Base-by-base conservation (phyloP, 257 asterid species). In the Salvia miltiorrhiza region DNA sequence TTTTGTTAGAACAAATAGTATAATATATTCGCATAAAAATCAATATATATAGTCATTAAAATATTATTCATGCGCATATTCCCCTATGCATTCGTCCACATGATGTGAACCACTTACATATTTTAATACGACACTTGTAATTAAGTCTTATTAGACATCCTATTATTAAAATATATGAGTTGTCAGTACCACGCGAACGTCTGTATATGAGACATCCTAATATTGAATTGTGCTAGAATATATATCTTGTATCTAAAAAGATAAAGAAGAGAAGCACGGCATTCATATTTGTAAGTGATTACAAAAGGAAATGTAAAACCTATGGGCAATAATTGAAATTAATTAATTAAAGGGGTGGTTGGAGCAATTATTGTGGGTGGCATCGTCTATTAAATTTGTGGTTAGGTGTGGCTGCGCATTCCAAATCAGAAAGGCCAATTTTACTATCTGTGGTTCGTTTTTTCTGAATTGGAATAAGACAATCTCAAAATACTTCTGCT, bases 371-470 rank as follows among this genome's bases (percentile, higher is more conserved):
- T 45, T 45, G 21, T 45, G 52, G 9, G 3, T n/a, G 52, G 9
- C 20, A n/a, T 44, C 7, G 13, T n/a, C 39, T 33, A 37, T 4
- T 50, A 20, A 37, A 67, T 69, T 69, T 70, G 67, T 44, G 69
- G 75, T 43, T 45, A 11, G 12, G 64, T 63, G 48, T 62, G 23
- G 49, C 47, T 63, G 71, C n/a, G 19, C 17, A 9, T 63, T 63
- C 16, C 23, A 24, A 26, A 39, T 41, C 47, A 50, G 24, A 39
- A 72, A 26, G 47, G 23, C 65, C 63, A 60, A 9, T 61, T 48
- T 49, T 4, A 4, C 33, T 16, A 24, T 61, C 20, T 53, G 16
- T 53, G 59, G 59, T 10, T 53, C 2, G 3, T 21, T 11, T 21
- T 11, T 10, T 21, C 16, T 53, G 16, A 21, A 53, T 10, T 53